Base-by-base conservation (phyloP, 306 rosid species). In the Malus sylvestris region DNA sequence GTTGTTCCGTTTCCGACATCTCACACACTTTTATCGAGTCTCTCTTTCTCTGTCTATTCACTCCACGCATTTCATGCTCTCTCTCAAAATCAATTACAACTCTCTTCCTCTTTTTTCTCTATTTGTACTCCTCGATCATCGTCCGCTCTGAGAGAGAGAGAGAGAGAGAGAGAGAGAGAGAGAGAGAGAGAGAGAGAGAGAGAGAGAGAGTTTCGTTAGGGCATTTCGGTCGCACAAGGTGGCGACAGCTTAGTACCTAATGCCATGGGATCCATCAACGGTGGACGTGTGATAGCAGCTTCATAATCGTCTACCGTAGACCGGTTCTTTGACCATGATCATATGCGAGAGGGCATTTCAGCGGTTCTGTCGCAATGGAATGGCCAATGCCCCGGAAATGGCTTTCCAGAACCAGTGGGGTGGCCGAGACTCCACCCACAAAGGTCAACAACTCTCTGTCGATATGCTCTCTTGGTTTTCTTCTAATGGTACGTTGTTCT, bases 361-460 rank as follows among this genome's bases (percentile, higher is more conserved):
- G 67, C 68, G 74, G 84, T 92, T 84, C 87, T 92, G 67, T 88
- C 97, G 10, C 81, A 62, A 9, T 92, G 97, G 96, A 71, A 81
- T 55, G 96, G 91, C 58, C 93, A 68, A 81, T 55, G 25, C 25
- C 58, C 96, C 90, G 73, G 93, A 92, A 84, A 77, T 89, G 91
- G 97, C 96, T 23, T 68, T 92, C 59, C 72, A 84, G 27, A 88
- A 89, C 69, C 77, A 86, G 20, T 92, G 97, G 96, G 97, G 91
- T 32, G 97, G 97, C 32, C 73, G 19, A 4, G 96, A 92, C 29
- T 92, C 97, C 30, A 78, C 66, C 64, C 87, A 77, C n/a, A 92
- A 92, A 79, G 87, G 90, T 14, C 86, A 80, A 9, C 84, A 87
- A 29, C 96, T 92, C 44, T 87, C 90, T 33, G 45, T 81, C 42